phyloP scores from a whole-genome alignment of 352 stramenopile species.

The Globisporangium canariense region DNA sequence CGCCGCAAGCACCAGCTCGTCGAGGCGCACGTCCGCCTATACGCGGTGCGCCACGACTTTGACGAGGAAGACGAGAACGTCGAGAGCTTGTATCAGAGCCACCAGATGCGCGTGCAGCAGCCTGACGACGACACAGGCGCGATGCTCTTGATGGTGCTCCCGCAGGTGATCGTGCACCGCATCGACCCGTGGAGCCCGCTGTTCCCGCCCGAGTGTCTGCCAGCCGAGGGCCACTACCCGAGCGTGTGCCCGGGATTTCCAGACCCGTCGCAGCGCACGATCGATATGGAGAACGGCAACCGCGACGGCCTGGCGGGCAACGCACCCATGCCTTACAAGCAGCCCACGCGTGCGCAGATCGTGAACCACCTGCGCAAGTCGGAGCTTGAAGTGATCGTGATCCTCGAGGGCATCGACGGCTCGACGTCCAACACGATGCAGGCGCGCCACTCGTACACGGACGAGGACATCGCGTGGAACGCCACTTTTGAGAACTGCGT shows the following conservation, averaged over 20 bases:
- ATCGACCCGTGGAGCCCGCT: slow-evolving; percentile 85
- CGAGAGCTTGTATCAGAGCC: slow-evolving; percentile 70
- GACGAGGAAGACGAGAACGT: slow-evolving; percentile 44
- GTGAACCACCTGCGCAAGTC: slow-evolving; percentile 59
- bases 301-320: slow-evolving; percentile 45
- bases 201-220: slow-evolving; percentile 76
- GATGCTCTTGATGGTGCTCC: slow-evolving; percentile 82
- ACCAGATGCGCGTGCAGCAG: slow-evolving; percentile 88
- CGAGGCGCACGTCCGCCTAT: slow-evolving; percentile 79
- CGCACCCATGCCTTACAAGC: slow-evolving; percentile 32
- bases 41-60: slow-evolving; percentile 74
- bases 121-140: slow-evolving; percentile 77
- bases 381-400: slow-evolving; percentile 75
- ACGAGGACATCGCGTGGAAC: slow-evolving; percentile 81
- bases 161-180: slow-evolving; percentile 78
- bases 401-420: slow-evolving; percentile 82
- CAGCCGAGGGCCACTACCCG: slow-evolving; percentile 37
- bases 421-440: slow-evolving; percentile 89
- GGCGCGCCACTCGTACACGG: slow-evolving; percentile 75
- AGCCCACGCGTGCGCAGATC: slow-evolving; percentile 72
- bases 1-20: slow-evolving; percentile 87
- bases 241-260: slow-evolving; percentile 60
- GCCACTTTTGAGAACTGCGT: slow-evolving; percentile 78
- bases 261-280: slow-evolving; percentile 62
- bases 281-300: slow-evolving; percentile 86